These are phyloP conservation scores for Diaporthe batatas DNA, from an alignment of 2,329 filamentous ascomycete genomes.

Conservation along the genomic window DNA sequence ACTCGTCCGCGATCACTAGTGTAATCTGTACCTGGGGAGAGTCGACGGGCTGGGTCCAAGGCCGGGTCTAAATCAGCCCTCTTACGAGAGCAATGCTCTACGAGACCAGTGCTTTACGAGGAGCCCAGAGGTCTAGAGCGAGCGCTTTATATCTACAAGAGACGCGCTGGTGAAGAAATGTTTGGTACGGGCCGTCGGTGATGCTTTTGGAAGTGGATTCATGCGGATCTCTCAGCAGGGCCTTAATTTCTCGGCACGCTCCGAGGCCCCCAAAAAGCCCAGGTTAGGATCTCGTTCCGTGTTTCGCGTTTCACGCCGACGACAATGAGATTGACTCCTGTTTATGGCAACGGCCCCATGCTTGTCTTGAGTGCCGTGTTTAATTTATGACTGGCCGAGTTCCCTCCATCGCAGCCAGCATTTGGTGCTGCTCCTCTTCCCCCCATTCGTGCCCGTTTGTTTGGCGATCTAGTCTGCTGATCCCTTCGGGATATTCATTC, in stretches of 20 bases:
- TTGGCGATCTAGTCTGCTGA: constrained; percentile 40
- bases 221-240: constrained; percentile 37
- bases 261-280: constrained; percentile 33
- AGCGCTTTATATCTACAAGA: constrained; percentile 22
- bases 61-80: not conserved
- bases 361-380: constrained; percentile 10
- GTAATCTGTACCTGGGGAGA: too few species aligned
- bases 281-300: constrained; percentile 13
- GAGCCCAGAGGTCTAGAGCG: not conserved
- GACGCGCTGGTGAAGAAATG: not conserved
- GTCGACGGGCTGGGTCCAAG: too few species aligned
- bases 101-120: not conserved
- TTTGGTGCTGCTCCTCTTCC: constrained; percentile 24
- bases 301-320: constrained; percentile 39
- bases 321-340: constrained; percentile 33
- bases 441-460: constrained; percentile 4
- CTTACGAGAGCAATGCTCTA: too few species aligned
- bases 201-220: constrained; percentile 20
- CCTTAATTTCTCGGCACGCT: constrained; percentile 42
- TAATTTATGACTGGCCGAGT: constrained; percentile 30
- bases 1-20: constrained; percentile 4
- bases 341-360: constrained; percentile 27
- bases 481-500: constrained; percentile 33
- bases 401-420: constrained; percentile 4
- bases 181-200: constrained; percentile 8